phyloP scores from a whole-genome alignment of 257 asterid genomes.

The Rehmannia glutinosa region DNA sequence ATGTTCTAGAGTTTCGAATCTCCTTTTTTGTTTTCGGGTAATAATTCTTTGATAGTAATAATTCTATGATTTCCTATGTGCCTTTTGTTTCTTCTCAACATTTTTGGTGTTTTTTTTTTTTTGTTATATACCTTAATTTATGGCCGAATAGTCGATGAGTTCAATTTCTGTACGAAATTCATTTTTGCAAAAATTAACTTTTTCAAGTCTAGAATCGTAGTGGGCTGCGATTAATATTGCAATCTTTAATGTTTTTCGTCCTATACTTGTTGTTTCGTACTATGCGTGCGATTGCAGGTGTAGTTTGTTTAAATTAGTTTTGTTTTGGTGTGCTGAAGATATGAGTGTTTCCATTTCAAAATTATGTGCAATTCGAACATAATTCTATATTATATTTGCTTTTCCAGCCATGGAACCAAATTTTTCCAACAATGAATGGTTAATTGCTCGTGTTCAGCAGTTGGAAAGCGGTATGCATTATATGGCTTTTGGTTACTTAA shows the following conservation, averaged over 20 bases:
- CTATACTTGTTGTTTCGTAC: neutral
- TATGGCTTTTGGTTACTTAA: neutral
- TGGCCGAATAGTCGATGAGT: neutral
- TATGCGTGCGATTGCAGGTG: neutral
- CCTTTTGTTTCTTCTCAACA: neutral
- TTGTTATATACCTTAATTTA: neutral
- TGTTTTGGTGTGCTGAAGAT: constrained; percentile 1
- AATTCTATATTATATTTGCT: neutral
- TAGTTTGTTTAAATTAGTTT: neutral
- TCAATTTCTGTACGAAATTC: constrained; percentile 4
- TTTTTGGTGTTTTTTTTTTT: neutral
- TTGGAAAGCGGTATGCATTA: constrained; percentile 76
- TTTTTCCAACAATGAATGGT: constrained; percentile 29
- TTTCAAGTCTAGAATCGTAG: neutral
- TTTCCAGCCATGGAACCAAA: constrained; percentile 64
- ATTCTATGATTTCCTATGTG: neutral
- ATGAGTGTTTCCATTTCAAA: neutral
- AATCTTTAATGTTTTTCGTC: neutral
- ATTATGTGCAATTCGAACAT: neutral
- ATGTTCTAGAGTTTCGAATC: constrained; percentile 17
- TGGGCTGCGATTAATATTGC: neutral
- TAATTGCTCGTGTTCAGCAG: constrained; percentile 63
- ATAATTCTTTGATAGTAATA: neutral
- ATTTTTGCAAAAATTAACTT: neutral
- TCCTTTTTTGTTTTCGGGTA: constrained; percentile 24